Conservation (phyloP, 352 stramenopile genomes). For the Globisporangium yorkense region DNA sequence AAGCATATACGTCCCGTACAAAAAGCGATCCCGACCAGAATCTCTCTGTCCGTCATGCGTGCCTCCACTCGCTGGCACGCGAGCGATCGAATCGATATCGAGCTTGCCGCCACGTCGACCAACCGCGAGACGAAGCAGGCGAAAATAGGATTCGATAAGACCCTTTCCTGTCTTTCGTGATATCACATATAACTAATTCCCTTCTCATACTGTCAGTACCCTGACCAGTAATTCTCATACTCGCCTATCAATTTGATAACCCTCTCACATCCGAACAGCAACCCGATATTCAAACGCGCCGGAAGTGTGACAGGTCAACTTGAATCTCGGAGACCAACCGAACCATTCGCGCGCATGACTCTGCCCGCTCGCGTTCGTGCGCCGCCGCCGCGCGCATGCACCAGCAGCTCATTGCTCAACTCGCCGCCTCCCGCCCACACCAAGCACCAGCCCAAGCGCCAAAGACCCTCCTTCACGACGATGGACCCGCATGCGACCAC, state of each 20-base stretch:
- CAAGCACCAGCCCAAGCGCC: neutral
- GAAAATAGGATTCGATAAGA: neutral
- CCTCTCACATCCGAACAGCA: too few relatives aligned
- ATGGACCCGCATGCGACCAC: constrained; percentile 4
- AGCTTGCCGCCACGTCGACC: neutral
- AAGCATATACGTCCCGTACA: too few relatives aligned
- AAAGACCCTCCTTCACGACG: neutral
- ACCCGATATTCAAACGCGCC: neutral
- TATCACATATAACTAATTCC: too few relatives aligned
- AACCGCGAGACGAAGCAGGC: neutral
- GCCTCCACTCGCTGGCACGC: neutral
- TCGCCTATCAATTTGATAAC: neutral
- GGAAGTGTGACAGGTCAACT: neutral
- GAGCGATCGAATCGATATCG: neutral
- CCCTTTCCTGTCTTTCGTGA: neutral
- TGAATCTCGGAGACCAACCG: neutral
- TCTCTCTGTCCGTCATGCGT: neutral
- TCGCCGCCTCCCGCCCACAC: neutral
- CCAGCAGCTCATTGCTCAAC: constrained; percentile 10
- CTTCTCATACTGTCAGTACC: too few relatives aligned
- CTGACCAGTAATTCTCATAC: too few relatives aligned
- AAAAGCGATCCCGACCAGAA: too few relatives aligned
- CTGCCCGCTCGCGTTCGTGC: neutral
- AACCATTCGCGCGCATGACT: neutral
- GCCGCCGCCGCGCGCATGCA: neutral